Evolutionary conservation across 1,284 basidiomycete species (phyloP), one percentile per base, ranked within the genome.

Genomic region (Pseudozyma pruni): DNA sequence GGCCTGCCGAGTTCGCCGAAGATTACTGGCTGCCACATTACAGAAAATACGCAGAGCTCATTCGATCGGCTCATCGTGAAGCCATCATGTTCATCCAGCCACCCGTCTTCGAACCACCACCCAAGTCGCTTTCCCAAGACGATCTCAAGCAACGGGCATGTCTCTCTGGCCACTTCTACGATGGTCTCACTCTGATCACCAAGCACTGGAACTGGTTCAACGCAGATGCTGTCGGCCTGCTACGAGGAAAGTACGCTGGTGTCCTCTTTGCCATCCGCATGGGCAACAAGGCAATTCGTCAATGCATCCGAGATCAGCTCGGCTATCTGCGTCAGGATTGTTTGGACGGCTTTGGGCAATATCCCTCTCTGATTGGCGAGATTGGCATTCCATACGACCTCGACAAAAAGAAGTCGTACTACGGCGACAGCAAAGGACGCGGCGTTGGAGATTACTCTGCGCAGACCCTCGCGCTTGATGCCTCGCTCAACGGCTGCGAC

Each of bases 341-440:
- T 0, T 79, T 84, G 11, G 84, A 86, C 51, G 80, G 83, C 10
- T 77, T 86, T 17, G 89, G 88, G 13, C 74, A 86, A n/a, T 97
- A 91, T 76, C 95, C 95, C 0, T 95, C 91, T 0, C 85, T 98
- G 72, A 92, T 98, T 49, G 94, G 95, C 23, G 95, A 98, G 84
- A 94, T 98, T 48, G 95, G 95, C 8, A 91, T 90, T 6, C 95
- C 95, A 0, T 94, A 90, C 76, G 93, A 97, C 81, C 90, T 96
- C 89, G 94, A 96, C 81, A 84, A 84, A 45, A 92, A 91, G 80
- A 86, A 87, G 46, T 87, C 91, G 6, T 96, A 95, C 83, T 79
- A 49, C 37, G 76, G 76, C 25, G 75, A 79, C 43, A 32, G 22
- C 5, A 78, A 71, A 29, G 76, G 75, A 38, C 60, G 53, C 19